Evolutionary conservation across 1,284 basidiomycete genomes (phyloP).

Genomic region (Pseudozyma flocculosa): DNA sequence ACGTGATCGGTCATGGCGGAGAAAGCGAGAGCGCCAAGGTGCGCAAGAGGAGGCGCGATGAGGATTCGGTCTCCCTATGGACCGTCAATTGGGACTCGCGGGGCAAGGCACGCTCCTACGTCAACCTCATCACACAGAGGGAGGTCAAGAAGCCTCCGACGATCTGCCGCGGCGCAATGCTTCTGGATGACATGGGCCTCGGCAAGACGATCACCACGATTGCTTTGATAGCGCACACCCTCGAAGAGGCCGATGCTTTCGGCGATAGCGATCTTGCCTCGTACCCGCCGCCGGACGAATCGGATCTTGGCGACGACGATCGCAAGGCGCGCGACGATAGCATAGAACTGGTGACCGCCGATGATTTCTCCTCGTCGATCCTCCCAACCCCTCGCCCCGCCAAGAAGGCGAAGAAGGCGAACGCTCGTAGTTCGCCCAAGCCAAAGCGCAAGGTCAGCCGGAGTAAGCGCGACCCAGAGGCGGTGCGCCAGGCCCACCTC

Average conservation of each 20-base stretch:
- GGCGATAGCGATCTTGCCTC: slow-evolving; percentile 58
- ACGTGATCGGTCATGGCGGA: no score
- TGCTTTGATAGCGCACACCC: slow-evolving; percentile 84
- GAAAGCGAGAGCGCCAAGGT: no score
- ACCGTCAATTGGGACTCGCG: slow-evolving; percentile 65
- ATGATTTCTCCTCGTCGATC: neutral
- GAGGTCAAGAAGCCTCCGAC: slow-evolving; percentile 67
- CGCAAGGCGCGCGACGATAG: slow-evolving; percentile 9
- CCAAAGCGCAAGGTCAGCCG: slow-evolving; percentile 57
- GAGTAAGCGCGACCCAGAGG: slow-evolving; percentile 62
- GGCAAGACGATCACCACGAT: slow-evolving; percentile 94
- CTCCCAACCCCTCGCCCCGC: neutral
- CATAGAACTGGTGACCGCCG: neutral
- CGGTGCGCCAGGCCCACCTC: slow-evolving; percentile 40
- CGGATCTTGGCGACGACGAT: slow-evolving; percentile 6
- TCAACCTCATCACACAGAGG: slow-evolving; percentile 79
- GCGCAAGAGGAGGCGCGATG: no score
- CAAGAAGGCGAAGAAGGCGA: slow-evolving; percentile 3
- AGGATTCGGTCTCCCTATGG: slow-evolving; percentile 72
- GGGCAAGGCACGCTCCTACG: slow-evolving; percentile 63
- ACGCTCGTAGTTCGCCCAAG: neutral
- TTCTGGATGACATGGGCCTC: slow-evolving; percentile 77
- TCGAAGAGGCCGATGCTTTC: slow-evolving; percentile 71
- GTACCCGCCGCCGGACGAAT: slow-evolving; percentile 3
- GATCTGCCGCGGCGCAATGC: slow-evolving; percentile 81